Evolutionary conservation across 148 eudicot genomes (phyloP).

Genomic region (Diospyros lotus): DNA sequence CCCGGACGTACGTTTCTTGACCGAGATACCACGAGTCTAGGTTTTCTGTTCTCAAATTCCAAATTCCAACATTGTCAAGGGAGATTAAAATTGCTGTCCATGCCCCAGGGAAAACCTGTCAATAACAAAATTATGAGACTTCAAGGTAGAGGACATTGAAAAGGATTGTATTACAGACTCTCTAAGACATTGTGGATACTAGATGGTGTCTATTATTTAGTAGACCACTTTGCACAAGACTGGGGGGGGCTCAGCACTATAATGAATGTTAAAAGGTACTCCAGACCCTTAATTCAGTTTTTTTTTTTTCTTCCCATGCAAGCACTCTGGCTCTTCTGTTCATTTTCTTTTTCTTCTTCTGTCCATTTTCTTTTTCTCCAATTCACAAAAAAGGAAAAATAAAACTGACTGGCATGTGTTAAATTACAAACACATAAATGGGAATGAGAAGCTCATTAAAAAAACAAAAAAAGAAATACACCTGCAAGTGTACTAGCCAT

Average conservation of each 20-base stretch:
- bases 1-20: conserved; percentile 84
- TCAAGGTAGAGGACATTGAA: neutral
- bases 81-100: conserved; percentile 93
- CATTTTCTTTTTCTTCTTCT: no score
- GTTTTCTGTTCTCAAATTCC: conserved; percentile 93
- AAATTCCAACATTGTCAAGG: conserved; percentile 90
- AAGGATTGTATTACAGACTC: neutral
- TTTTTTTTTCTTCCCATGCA: no score
- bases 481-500: no score
- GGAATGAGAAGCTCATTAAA: no score
- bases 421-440: neutral
- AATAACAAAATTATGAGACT: neutral
- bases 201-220: neutral
- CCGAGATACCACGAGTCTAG: conserved; percentile 97
- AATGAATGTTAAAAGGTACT: no score
- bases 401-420: neutral
- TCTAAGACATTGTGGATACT: neutral
- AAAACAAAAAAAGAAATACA: no score
- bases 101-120: conserved; percentile 92
- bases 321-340: no score
- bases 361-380: no score
- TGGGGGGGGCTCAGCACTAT: no score
- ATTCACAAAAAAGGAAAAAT: neutral
- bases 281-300: no score
- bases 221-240: no score